phyloP scores from a whole-genome alignment of 2,329 filamentous ascomycete genomes.

The Hirsutella thompsonii region DNA sequence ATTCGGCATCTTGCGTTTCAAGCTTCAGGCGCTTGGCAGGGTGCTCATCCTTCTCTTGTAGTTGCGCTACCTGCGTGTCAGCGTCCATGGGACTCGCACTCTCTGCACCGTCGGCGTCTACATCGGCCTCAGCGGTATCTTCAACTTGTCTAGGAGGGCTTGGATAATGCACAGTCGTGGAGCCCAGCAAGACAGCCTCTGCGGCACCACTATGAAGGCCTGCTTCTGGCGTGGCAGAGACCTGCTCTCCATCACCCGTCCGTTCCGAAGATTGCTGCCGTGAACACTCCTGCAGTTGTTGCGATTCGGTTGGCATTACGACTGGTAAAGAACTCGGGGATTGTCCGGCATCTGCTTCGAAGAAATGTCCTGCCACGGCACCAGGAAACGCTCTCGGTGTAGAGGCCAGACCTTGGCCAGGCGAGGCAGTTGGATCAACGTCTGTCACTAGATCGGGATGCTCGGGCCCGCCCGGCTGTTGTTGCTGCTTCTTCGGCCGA shows the following conservation, averaged over 20 bases:
- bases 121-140: background rate
- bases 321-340: background rate
- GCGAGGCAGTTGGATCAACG: background rate
- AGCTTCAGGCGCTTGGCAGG: constrained; percentile 27
- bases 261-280: background rate
- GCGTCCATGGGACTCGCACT: constrained; percentile 1
- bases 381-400: background rate
- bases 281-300: background rate
- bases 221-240: background rate
- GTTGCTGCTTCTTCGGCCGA: constrained; percentile 34
- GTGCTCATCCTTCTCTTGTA: constrained; percentile 19
- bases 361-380: constrained; percentile 1
- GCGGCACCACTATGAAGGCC: background rate
- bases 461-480: constrained; percentile 1
- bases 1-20: constrained; percentile 11
- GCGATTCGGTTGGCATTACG: background rate
- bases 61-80: constrained; percentile 10
- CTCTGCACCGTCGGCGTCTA: constrained; percentile 4
- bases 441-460: constrained; percentile 2
- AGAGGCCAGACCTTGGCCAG: background rate
- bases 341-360: background rate
- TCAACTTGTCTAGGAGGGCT: background rate
- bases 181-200: background rate
- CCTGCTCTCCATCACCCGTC: background rate
- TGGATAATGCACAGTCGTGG: background rate